Base-by-base conservation (phyloP, 148 eudicot species). In the Amaranthus cruentus region DNA sequence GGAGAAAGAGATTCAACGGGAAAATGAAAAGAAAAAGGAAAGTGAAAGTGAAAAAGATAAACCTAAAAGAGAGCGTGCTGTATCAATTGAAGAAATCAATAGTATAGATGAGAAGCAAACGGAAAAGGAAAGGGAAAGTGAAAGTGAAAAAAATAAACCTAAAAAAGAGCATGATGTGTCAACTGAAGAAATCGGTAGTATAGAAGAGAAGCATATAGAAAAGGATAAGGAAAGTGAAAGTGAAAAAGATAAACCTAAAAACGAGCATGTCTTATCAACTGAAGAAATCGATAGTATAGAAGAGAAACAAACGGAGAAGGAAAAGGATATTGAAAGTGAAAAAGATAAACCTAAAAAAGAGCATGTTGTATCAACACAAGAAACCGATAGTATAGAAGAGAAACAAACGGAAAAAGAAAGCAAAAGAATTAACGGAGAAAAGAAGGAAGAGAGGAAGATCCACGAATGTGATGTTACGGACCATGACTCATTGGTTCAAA, bases 401-500 rank as follows among this genome's bases (percentile, higher is more conserved):
- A 28, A 69, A 28, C 38, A 28, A 28, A 28, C 38, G 38, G 38
- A 1, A 28, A 0, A 28, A 28, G 38, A 28, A 55, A 68, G 61
- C 43, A 76, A 76, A 50, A 21, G 38, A 28, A 28, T 28, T 28
- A 28, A 28, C 38, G 38, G 38, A 28, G 76, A 73, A 57, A 67
- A 69, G 38, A 76, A 80, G 4, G 79, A 62, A 75, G 82, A 77
- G 43, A 63, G 21, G 14, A 65, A 77, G 73, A 10, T 65, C 46
- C 71, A 73, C 50, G 74, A 78, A 61, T 47, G 63, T 58, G 69
- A 75, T 9, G 13, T 63, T 5, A 2, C 38, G 38, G 88, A 86
- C 12, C 79, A 69, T 74, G 88, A 81, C 67, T 78, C 75, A 55
- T 63, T 83, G 66, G 87, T 81, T 60, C 70, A 80, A 73, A 85